phyloP scores from a whole-genome alignment of 192 early-diverging fungal species.

The Phycomyces nitens region DNA sequence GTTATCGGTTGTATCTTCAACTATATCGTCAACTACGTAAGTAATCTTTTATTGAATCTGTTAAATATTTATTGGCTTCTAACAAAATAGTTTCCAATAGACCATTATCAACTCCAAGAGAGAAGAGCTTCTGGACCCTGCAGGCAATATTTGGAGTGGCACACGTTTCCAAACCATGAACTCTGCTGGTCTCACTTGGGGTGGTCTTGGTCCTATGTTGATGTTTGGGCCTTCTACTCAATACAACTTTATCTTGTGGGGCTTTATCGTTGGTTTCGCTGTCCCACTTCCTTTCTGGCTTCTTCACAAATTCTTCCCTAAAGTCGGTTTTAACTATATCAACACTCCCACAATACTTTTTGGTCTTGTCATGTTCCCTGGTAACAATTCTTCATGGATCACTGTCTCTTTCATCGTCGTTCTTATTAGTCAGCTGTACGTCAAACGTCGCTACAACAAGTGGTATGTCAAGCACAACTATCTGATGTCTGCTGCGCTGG shows the following conservation, averaged over 20 bases:
- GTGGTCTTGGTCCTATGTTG: slow-evolving; percentile 52
- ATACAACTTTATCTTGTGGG: slow-evolving; percentile 45
- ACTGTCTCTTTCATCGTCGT: slow-evolving; percentile 48
- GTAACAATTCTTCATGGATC: slow-evolving; percentile 28
- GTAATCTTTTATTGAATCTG: no score
- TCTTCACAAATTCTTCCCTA: slow-evolving; percentile 41
- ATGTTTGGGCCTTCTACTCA: slow-evolving; percentile 46
- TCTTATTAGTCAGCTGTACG: slow-evolving; percentile 43
- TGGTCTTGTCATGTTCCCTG: slow-evolving; percentile 27
- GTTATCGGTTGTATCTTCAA: slow-evolving; percentile 63
- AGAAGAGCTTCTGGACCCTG: slow-evolving; percentile 30
- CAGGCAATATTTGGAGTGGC: slow-evolving; percentile 44
- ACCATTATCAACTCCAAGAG: slow-evolving; percentile 14
- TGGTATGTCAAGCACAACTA: no score
- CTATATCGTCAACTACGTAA: slow-evolving; percentile 35
- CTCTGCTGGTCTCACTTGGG: slow-evolving; percentile 59
- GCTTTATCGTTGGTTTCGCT: slow-evolving; percentile 44
- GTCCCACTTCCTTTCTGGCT: slow-evolving; percentile 49
- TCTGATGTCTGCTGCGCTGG: no score
- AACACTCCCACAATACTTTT: slow-evolving; percentile 40
- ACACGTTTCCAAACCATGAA: slow-evolving; percentile 42
- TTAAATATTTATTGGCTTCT: no score
- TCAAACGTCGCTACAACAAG: slow-evolving; percentile 41
- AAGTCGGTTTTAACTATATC: slow-evolving; percentile 45
- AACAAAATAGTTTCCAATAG: no score